These are phyloP conservation scores for Brassica hybrid DNA, from an alignment of 441 rosid genomes.

Conservation along the genomic window DNA sequence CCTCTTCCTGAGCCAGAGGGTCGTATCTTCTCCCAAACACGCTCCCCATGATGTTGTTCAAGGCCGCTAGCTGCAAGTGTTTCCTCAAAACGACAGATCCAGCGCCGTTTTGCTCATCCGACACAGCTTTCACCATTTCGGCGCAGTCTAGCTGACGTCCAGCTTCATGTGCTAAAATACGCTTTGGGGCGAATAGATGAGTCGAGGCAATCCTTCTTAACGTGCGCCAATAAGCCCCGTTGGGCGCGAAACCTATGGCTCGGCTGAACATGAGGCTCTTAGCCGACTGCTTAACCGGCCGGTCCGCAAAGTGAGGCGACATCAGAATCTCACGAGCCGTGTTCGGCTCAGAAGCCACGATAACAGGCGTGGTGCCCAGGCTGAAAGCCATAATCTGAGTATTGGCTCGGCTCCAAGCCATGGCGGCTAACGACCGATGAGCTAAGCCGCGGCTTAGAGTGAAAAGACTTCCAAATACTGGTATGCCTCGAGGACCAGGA, in stretches of 20 bases:
- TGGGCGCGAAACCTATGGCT: constrained; percentile 75
- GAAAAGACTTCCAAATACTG: constrained; percentile 50
- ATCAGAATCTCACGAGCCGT: constrained; percentile 62
- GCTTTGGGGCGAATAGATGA: constrained; percentile 58
- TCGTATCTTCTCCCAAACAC: constrained; percentile 80
- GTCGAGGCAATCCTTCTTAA: constrained; percentile 61
- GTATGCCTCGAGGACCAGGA: constrained; percentile 63
- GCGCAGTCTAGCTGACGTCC: constrained; percentile 60
- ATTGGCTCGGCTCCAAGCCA: constrained; percentile 47
- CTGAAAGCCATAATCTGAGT: constrained; percentile 62
- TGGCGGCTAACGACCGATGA: constrained; percentile 56
- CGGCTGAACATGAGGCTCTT: constrained; percentile 64
- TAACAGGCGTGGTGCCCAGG: constrained; percentile 58
- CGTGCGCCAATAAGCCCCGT: constrained; percentile 68
- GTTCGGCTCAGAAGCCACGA: constrained; percentile 61
- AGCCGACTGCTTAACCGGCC: constrained; percentile 72
- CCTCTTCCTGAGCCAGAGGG: constrained; percentile 32
- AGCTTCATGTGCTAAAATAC: constrained; percentile 50
- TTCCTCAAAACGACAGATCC: constrained; percentile 55
- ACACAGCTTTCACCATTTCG: constrained; percentile 50
- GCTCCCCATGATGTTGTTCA: constrained; percentile 80
- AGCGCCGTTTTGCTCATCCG: constrained; percentile 44
- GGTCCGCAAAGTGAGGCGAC: constrained; percentile 58
- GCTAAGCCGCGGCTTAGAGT: constrained; percentile 54
- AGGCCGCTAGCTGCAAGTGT: constrained; percentile 71